phyloP scores from a whole-genome alignment of 352 stramenopile genomes.

The Pythium folliculosum region DNA sequence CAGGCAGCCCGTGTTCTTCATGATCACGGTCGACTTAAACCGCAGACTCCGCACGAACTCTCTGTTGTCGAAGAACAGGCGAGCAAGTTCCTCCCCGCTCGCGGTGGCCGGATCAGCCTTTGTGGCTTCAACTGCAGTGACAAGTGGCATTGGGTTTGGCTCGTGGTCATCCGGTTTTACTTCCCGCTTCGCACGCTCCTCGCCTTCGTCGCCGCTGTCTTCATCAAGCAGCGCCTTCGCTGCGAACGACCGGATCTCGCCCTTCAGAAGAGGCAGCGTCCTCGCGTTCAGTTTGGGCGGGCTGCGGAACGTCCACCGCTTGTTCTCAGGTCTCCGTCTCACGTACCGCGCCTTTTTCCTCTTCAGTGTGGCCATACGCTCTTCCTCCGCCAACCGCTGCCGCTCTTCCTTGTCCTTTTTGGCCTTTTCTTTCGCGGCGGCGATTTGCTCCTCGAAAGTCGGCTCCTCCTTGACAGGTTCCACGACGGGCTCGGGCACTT shows the following conservation, averaged over 20 bases:
- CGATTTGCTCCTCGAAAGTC: constrained; percentile 1
- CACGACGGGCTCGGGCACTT: neutral
- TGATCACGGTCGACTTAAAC: constrained; percentile 66
- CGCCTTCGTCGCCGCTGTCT: constrained; percentile 3
- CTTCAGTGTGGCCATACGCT: constrained; percentile 6
- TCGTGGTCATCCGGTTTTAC: neutral
- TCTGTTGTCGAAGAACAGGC: constrained; percentile 68
- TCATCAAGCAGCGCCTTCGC: constrained; percentile 8
- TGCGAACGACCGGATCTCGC: constrained; percentile 19
- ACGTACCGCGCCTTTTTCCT: constrained; percentile 45
- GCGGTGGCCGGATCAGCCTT: constrained; percentile 11
- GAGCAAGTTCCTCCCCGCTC: constrained; percentile 52
- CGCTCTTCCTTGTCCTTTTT: constrained; percentile 14
- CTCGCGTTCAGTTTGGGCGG: constrained; percentile 57
- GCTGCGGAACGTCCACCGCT: constrained; percentile 64
- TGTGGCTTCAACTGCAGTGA: neutral
- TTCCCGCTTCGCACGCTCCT: neutral
- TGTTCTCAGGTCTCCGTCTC: constrained; percentile 61
- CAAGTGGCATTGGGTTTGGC: neutral
- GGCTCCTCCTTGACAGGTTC: neutral
- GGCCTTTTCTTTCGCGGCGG: constrained; percentile 8
- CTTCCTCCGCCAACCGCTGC: constrained; percentile 5
- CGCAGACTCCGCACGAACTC: constrained; percentile 66
- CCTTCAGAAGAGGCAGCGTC: constrained; percentile 34
- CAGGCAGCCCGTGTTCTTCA: constrained; percentile 88